phyloP scores from a whole-genome alignment of 2,329 filamentous ascomycete genomes.

The Paecilomyces sp. region DNA sequence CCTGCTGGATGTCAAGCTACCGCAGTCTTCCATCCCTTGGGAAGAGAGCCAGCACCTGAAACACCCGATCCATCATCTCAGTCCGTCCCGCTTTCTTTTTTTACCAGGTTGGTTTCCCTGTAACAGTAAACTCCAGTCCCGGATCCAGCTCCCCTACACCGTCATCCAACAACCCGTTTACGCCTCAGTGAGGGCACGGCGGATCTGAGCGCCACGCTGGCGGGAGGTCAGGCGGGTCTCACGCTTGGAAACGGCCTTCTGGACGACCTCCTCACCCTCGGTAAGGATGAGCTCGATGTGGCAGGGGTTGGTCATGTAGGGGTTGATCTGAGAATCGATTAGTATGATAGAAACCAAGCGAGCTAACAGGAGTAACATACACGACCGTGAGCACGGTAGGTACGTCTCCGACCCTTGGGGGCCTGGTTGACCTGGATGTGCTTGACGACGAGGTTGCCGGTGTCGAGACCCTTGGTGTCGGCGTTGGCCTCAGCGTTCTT shows the following conservation, averaged over 20 bases:
- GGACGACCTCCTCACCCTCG: constrained; percentile 90
- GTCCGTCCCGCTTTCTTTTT: neutral
- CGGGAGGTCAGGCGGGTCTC: constrained; percentile 73
- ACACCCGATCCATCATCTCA: neutral
- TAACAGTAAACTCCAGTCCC: neutral
- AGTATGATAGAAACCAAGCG: constrained; percentile 12
- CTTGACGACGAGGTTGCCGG: constrained; percentile 95
- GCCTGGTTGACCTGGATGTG: constrained; percentile 99
- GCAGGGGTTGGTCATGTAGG: constrained; percentile 99
- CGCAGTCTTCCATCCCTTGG: neutral
- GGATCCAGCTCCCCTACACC: constrained; percentile 12
- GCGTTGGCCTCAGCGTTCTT: constrained; percentile 97
- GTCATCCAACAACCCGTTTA: constrained; percentile 31
- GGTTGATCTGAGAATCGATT: constrained; percentile 72
- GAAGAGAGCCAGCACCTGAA: neutral
- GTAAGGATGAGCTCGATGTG: constrained; percentile 99
- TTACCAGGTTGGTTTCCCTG: neutral
- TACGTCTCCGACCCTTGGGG: constrained; percentile 97
- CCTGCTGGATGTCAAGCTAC: neutral
- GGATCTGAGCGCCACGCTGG: constrained; percentile 71
- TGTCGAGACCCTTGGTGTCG: constrained; percentile 95
- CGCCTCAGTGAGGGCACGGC: constrained; percentile 55
- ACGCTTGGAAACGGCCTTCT: constrained; percentile 71
- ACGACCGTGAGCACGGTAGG: constrained; percentile 99
- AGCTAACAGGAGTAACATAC: constrained; percentile 55